A percentile compares a stretch with the other conserved stretches of the same genome.
phyloP scores from a whole-genome alignment of 2,329 filamentous ascomycete species.

The Pyricularia sp. region DNA sequence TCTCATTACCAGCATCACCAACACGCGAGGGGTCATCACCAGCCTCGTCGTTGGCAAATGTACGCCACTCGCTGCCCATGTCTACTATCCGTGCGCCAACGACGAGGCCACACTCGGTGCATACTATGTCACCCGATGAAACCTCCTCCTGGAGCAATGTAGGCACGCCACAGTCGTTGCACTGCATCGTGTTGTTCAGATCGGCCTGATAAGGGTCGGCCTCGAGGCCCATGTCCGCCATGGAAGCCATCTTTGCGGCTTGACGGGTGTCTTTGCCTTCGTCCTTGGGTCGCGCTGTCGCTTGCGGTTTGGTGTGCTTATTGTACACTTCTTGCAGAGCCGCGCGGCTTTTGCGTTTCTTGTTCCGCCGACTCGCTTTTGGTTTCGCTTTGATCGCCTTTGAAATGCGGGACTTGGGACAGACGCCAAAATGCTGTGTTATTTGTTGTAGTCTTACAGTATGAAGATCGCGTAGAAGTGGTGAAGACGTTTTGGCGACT shows the following conservation, averaged over 20 bases:
- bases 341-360: conserved; percentile 10
- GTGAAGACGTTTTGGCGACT: conserved; percentile 57
- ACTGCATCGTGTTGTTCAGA: conserved; percentile 72
- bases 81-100: conserved; percentile 87
- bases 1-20: conserved; percentile 80
- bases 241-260: conserved; percentile 18
- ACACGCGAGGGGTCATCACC: conserved; percentile 97
- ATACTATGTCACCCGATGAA: conserved; percentile 84
- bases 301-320: conserved; percentile 21
- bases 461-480: conserved; percentile 50
- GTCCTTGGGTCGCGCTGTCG: conserved; percentile 13
- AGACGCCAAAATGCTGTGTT: conserved; percentile 6
- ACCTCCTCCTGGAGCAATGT: conserved; percentile 90
- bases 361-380: conserved; percentile 12
- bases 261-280: neutral
- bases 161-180: conserved; percentile 85
- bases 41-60: conserved; percentile 95
- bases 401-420: conserved; percentile 4
- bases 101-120: conserved; percentile 80
- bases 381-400: conserved; percentile 7
- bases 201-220: conserved; percentile 44
- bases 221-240: neutral
- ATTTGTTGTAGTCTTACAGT: conserved; percentile 27
- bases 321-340: conserved; percentile 11
- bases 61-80: conserved; percentile 94